Evolutionary conservation across 768 basidiomycete species (phyloP), one percentile per base, ranked within the genome.

Genomic region (Candolleomyces efflorescens): DNA sequence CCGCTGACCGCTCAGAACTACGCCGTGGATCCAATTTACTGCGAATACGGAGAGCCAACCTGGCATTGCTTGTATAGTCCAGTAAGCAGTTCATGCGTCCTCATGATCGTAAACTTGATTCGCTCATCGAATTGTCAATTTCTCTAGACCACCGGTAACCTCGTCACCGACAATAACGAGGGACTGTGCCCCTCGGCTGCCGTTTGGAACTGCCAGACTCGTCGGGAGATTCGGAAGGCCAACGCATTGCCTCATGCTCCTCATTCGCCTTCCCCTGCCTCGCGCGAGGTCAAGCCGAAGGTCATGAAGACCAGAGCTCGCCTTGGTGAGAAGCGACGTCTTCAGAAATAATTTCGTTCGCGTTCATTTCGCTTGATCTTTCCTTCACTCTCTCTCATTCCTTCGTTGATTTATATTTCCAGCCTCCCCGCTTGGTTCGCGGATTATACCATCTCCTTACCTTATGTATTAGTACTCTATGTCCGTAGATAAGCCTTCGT

Each of bases 241-340:
- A 43, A 27, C 11, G 51, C 50, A 12, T 39, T 58, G 18, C 56
- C 50, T 17, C 32, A 26, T 6, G 36, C 47, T 15, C 48, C 56
- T 41, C 26, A 15, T 13, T 10, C 47, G 11, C 56, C 56, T n/a
- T 15, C 45, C n/a, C 56, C 56, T 27, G 49, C 38, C 18, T n/a
- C 56, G 10, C 47, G 41, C 10, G 51, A 44, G 50, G 24, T 37
- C 36, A 58, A 53, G 43, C 51, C 56, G 15, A 41, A 32, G 3
- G 50, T 45, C n/a, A 58, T 58, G 49, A 18, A 52, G 12, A 58
- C 22, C 6, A 36, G 56, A n/a, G 51, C 56, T 26, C 49, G 48
- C 15, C 48, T 57, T 11, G 56, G 56, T 12, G 56, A 48, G 48
- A 51, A 57, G 56, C 50, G 43, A 37, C 47, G 48, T 6, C 51